Evolutionary conservation across 345 rosid genomes (phyloP).

Genomic region (Citropsis articulata): DNA sequence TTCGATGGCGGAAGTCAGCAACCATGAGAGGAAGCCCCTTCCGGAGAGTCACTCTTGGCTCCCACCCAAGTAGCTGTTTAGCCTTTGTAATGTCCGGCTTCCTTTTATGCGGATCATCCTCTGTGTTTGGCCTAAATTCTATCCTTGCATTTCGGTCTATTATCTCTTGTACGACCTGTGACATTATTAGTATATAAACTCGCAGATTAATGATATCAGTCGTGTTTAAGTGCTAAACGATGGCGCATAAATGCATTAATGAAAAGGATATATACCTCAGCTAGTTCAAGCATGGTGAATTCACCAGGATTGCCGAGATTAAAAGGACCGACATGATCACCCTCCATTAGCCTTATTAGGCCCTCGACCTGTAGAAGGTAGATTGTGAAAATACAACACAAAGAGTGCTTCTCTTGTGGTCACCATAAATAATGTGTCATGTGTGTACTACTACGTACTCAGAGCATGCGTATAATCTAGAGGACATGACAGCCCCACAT

Average conservation of each 20-base stretch:
- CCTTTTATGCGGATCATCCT: conserved; percentile 85
- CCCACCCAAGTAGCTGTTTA: conserved; percentile 69
- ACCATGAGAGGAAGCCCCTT: conserved; percentile 85
- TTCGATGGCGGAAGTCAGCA: conserved; percentile 67
- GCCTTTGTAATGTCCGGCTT: conserved; percentile 90
- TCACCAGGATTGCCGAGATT: conserved; percentile 81
- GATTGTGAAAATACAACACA: not conserved
- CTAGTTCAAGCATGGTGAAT: conserved; percentile 92
- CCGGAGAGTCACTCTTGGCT: conserved; percentile 68
- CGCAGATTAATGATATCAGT: too few relatives aligned
- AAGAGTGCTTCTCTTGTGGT: not conserved
- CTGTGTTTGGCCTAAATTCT: conserved; percentile 85
- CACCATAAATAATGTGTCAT: not conserved
- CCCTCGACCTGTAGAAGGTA: conserved; percentile 70
- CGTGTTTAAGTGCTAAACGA: not conserved
- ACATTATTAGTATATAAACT: not conserved
- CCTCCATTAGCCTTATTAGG: conserved; percentile 91
- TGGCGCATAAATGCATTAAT: not conserved
- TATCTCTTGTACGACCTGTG: conserved; percentile 69
- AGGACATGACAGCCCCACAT: conserved; percentile 9
- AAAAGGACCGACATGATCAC: conserved; percentile 94
- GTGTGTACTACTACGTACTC: not conserved
- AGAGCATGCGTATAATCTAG: not conserved
- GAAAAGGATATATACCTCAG: conserved; percentile 44
- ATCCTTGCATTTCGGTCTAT: conserved; percentile 79